Evolutionary conservation across 2,329 filamentous ascomycete species (phyloP), one percentile per base, ranked within the genome.

Genomic region (Fusarium sp.): DNA sequence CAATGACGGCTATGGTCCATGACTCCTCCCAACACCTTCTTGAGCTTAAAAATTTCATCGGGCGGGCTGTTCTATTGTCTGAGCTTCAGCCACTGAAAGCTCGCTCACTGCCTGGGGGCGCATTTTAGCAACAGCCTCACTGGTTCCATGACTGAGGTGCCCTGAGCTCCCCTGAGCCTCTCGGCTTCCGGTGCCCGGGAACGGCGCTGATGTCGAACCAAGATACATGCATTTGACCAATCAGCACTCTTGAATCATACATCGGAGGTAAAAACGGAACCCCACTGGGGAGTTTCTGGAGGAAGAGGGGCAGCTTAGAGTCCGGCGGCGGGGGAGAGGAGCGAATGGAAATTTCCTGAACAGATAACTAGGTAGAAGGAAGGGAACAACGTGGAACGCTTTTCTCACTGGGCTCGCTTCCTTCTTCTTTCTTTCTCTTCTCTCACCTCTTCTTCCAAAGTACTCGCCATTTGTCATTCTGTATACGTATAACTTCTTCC

Each of bases 141-240:
- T 66, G 40, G n/a, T n/a, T n/a, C n/a, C n/a, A n/a, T n/a, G 31
- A 31, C 4, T 14, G 11, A 31, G 51, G 23, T 29, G 47, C 45
- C 43, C 64, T 66, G 61, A 61, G 48, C 50, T 59, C 48, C 51
- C 40, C 42, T 52, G 42, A 53, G 35, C 31, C 41, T 60, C 60
- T 69, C 70, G 71, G 66, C 60, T 35, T 72, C 71, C 72, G 72
- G 67, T 51, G 60, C 67, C 72, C 72, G 70, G 72, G 62, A 72
- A 63, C 71, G 69, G 67, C 62, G 67, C 56, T 67, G 64, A 42
- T 46, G 48, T 62, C 40, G n/a, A 50, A 53, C 27, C 13, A 53
- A 53, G 15, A n/a, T n/a, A 42, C 9, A 36, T 48, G 49, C 45
- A 27, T 29, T 39, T 25, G 39, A 13, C 71, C 71, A 73, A 73